Evolutionary conservation across 108 stramenopile genomes (phyloP), one percentile per base, ranked within the genome.

Genomic region (Poteriospumella lacustris): DNA sequence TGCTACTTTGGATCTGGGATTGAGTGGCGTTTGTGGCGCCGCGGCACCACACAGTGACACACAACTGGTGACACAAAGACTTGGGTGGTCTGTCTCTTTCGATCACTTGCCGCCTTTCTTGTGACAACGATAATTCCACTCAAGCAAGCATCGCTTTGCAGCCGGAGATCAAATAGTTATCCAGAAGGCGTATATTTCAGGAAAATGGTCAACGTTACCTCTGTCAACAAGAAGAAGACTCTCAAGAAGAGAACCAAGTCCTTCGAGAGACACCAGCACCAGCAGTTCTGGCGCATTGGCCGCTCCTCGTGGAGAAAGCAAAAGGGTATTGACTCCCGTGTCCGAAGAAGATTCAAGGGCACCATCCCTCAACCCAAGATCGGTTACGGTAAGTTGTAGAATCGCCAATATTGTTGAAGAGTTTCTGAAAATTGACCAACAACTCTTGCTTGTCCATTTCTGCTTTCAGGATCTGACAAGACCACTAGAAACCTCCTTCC

Each of bases 171-270:
- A n/a, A n/a, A n/a, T n/a, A n/a, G n/a, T n/a, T n/a, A n/a, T n/a
- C n/a, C n/a, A n/a, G n/a, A n/a, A n/a, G n/a, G n/a, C n/a, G n/a
- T n/a, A n/a, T n/a, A n/a, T n/a, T n/a, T n/a, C n/a, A n/a, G n/a
- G n/a, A n/a, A n/a, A n/a, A 96, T 94, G 93, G 91, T 92, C 33
- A 92, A 92, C 47, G 87, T 92, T 43, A 89, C 90, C 81, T 92
- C 94, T 72, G 89, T 94, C 73, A 90, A 79, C 85, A 96, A 95
- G 87, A 94, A 93, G 88, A 95, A 89, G 58, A 92, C 97, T 78
- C 91, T 98, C 82, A 96, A 97, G 94, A 99, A 99, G 98, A 92
- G 96, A 82, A 95, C 94, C 42, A 97, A 97, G 91, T 96, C 96
- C 87, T 98, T 99, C 92, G 94, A 93, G 78, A 93, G 98, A 64